Base-by-base conservation (phyloP, 352 stramenopile species). In the Pythium guiyangense region DNA sequence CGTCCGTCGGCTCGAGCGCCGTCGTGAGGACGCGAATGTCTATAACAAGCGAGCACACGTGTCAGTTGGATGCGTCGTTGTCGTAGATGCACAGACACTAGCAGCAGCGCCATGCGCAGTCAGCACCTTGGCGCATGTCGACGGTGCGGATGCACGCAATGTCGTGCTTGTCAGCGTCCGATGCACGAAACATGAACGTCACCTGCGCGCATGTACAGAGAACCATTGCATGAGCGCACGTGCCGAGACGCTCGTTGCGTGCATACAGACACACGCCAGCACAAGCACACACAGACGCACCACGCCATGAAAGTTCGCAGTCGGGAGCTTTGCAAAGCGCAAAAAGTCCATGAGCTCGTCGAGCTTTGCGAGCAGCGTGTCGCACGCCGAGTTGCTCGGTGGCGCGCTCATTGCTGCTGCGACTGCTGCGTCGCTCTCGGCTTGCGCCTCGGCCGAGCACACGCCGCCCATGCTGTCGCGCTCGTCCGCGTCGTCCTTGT, bases 321-420 rank as follows among this genome's bases (percentile, higher is more conserved):
- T 63, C 8, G 69, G 63, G 1, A 74, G 65, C 61, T 66, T 75
- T 17, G 81, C 59, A 52, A 90, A 94, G 66, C 72, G 69, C 48
- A 94, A 57, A 62, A 90, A 94, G 70, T 84, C 79, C 81, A 94
- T 94, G 52, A 94, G 75, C 57, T 94, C 84, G 39, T 90, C 76
- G 25, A 94, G 72, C 58, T 92, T 94, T 54, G 76, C 81, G 65
- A 90, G 57, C 18, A 92, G 68, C 40, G 69, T 71, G 49, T 88
- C 84, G 67, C 84, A 94, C n/a, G 74, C 72, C 26, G 54, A 47
- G 10, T 20, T 31, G 27, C 42, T 31, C 31, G 31, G 31, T 12
- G 54, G 25, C 12, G 52, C 18, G 20, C 47, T 44, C 44, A 14
- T 26, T 25, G 52, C 25, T 34, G 52, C n/a, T 34, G 52, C 27